Base-by-base conservation (phyloP, 345 rosid genomes). In the Gossypium thurberi region DNA sequence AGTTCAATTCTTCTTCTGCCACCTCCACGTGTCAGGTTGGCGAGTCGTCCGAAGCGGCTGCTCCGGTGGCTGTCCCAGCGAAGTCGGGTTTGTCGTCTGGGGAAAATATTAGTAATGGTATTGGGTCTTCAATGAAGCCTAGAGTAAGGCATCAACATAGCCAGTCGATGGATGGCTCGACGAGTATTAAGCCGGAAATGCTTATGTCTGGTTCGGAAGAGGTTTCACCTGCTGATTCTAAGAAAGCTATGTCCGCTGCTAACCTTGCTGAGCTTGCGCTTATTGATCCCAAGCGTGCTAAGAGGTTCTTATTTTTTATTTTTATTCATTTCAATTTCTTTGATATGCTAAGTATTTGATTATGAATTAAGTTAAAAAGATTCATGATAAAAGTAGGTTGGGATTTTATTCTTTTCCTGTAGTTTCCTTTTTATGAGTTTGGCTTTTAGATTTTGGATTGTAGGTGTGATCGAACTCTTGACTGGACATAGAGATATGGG, bases 221-320 rank as follows among this genome's bases (percentile, higher is more conserved):
- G 15, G 81, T 59, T 10, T 80, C 88, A 18, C 15, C 67, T 0
- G 79, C 83, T 65, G 96, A 92, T 80, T 62, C 86, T 69, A 95
- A 91, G 90, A 95, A 95, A 78, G 87, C 93, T 11, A 78, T 91
- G 76, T 91, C 99, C 56, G 91, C 99, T 77, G 81, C 96, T 70
- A 92, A 95, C 87, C 99, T 95, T 80, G 94, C 99, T 55, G 98
- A 95, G 86, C 98, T 95, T 79, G 97, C 99, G 56, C 90, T 90
- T 53, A 76, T 88, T 47, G 99, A 95, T 80, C 99, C 99, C 42
- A 95, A 87, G 79, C 97, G 97, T 18, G 99, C 99, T 7, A 92
- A 91, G 81, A 91, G 99, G 99, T 95, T 79, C 40, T 76, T 56
- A 3, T 17, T 66, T 79, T 44, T 76, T 63, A 3, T 17, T 66